Evolutionary conservation across 1,284 basidiomycete species (phyloP), one percentile per base, ranked within the genome.

Genomic region (Chiua sp.): DNA sequence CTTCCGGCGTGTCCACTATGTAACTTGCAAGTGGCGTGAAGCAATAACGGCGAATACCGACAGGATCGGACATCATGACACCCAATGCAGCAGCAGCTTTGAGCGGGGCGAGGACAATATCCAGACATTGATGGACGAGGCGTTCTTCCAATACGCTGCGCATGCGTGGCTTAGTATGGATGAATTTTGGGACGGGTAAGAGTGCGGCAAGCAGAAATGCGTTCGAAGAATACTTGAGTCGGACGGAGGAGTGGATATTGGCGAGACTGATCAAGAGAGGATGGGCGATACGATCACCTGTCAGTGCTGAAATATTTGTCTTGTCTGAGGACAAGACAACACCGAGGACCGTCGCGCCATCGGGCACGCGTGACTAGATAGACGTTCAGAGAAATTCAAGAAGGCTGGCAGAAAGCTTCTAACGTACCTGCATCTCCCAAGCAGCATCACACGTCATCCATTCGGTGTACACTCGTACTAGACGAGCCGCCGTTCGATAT

Each of bases 111-210:
- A 26, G 26, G 26, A 26, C 26, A 26, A 26, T 26, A 26, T 26
- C 26, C 26, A 26, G 26, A 26, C 26, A 26, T 26, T 26, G 26
- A 26, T 26, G 26, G 26, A 3, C 73, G 72, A 3, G 71, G 60
- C 10, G 78, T 59, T 12, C 73, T 66, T 49, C 75, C 68, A 6
- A 78, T 60, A 30, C 67, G 71, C 7, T 69, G 54, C 13, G 4
- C 7, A 57, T 59, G n/a, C 46, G 28, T 5, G 42, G 1, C 8
- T 12, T 28, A 4, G 23, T 15, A 44, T 61, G 49, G 5, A 15
- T 46, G 44, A 73, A 78, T 26, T 68, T 65, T 12, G 72, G 59
- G 23, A 76, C 68, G 5, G 76, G 76, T 4, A 78, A 51, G 1
- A 77, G 60, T 3, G 68, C 73, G 16, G 70, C 50, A 2, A 78